These are phyloP conservation scores for Cadophora malorum DNA, from an alignment of 2,329 filamentous ascomycete species.

Conservation along the genomic window DNA sequence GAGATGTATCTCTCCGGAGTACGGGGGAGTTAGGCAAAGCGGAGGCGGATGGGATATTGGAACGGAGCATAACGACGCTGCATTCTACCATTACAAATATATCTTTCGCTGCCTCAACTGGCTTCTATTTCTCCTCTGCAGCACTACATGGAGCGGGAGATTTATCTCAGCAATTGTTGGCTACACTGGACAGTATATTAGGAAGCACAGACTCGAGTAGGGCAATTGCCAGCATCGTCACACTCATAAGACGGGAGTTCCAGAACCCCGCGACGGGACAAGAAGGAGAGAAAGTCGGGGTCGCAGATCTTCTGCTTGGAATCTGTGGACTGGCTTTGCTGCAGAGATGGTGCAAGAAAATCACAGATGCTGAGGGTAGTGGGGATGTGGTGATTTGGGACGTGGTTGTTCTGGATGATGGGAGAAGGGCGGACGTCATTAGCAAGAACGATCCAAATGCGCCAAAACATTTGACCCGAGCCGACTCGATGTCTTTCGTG, in stretches of 20 bases:
- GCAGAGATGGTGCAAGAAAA: conserved; percentile 61
- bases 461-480: conserved; percentile 42
- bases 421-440: conserved; percentile 61
- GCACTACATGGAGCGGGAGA: conserved; percentile 61
- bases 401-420: conserved; percentile 66
- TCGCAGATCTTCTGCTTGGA: conserved; percentile 66
- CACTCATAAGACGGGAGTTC: conserved; percentile 68
- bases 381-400: conserved; percentile 70
- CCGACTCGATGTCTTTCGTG: conserved; percentile 46
- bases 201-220: conserved; percentile 73
- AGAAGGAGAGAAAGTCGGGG: conserved; percentile 64
- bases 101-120: conserved; percentile 66
- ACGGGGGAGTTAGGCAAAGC: conserved; percentile 52
- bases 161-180: conserved; percentile 62
- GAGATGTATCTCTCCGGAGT: conserved; percentile 45
- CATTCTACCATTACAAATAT: conserved; percentile 63
- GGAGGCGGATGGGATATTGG: conserved; percentile 63
- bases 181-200: conserved; percentile 67
- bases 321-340: conserved; percentile 67
- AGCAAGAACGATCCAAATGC: conserved; percentile 37
- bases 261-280: conserved; percentile 66
- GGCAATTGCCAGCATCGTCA: conserved; percentile 71
- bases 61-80: conserved; percentile 61
- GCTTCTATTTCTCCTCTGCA: conserved; percentile 64
- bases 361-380: conserved; percentile 57